Percentiles rank a stretch among this genome's conserved stretches.
Evolutionary conservation across 2,329 filamentous ascomycete genomes (phyloP).

Genomic region (Septoria linicola): DNA sequence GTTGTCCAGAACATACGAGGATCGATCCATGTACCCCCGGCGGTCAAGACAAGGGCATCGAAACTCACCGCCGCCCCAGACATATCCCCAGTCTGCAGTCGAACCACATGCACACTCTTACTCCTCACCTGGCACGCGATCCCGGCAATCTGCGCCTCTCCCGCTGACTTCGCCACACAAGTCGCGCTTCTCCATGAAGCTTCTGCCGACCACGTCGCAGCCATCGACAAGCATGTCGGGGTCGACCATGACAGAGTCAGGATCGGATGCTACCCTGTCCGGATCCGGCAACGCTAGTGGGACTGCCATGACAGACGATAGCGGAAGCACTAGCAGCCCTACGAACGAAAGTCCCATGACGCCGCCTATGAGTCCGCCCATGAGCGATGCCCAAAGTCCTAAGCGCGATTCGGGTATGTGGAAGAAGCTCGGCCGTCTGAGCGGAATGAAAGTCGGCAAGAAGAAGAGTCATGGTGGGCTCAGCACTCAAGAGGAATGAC

Average conservation of each 20-base stretch:
- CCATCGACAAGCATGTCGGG: conserved; percentile 24
- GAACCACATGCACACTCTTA: conserved; percentile 33
- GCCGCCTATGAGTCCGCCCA: conserved; percentile 70
- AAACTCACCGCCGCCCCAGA: conserved; percentile 35
- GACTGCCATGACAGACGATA: conserved; percentile 63
- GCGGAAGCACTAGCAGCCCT: conserved; percentile 57
- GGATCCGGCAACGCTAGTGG: conserved; percentile 33
- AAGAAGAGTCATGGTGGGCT: conserved; percentile 38
- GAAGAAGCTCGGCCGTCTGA: conserved; percentile 41
- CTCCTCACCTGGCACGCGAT: conserved; percentile 19
- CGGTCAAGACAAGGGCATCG: conserved; percentile 33
- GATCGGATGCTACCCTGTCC: conserved; percentile 32
- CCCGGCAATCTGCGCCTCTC: conserved; percentile 38
- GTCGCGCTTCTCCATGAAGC: conserved; percentile 37
- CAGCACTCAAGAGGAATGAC: conserved; percentile 26
- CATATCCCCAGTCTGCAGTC: conserved; percentile 30
- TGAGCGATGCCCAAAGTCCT: conserved; percentile 34
- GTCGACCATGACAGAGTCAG: conserved; percentile 21
- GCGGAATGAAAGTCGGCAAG: conserved; percentile 38
- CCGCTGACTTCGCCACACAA: conserved; percentile 34
- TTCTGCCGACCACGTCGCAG: conserved; percentile 36
- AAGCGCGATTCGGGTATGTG: conserved; percentile 41
- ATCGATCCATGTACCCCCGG: conserved; percentile 29
- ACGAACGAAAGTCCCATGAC: conserved; percentile 62
- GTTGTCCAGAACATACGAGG: conserved; percentile 43